These are phyloP conservation scores for Choiromyces venosus DNA, from an alignment of 495 filamentous ascomycete species.

Conservation along the genomic window DNA sequence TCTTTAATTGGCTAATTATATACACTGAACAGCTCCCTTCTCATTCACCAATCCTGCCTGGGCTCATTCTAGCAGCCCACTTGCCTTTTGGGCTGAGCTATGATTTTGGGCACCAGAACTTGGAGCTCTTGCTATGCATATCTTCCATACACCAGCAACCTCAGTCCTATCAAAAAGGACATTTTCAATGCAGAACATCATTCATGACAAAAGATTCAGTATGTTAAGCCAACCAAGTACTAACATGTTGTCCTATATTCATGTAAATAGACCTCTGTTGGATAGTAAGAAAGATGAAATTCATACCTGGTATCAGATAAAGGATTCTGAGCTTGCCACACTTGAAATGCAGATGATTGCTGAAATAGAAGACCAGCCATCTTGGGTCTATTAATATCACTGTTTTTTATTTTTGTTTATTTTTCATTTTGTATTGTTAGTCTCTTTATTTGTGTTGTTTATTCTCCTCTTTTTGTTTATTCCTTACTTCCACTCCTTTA, in stretches of 20 bases:
- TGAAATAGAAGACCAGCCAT: not conserved
- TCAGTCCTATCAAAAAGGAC: constrained; percentile 2
- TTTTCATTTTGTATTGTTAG: not conserved
- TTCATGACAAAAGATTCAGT: constrained; percentile 2
- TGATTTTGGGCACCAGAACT: not conserved
- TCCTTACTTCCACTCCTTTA: not conserved
- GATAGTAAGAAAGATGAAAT: constrained; percentile 1
- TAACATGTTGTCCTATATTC: not conserved
- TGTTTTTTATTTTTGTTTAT: not conserved
- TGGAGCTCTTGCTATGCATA: not conserved
- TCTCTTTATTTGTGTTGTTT: not conserved
- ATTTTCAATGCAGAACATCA: constrained; percentile 3
- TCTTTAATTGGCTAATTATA: not conserved
- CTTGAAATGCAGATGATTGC: not conserved
- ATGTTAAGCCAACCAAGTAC: not conserved
- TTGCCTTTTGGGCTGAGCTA: not conserved
- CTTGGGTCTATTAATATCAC: not conserved
- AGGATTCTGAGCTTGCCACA: not conserved
- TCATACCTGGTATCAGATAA: not conserved
- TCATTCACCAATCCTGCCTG: not conserved
- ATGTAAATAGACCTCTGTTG: constrained; percentile 3
- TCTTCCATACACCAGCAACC: constrained; percentile 5
- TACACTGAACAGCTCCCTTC: not conserved
- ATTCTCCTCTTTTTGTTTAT: not conserved
- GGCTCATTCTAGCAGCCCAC: not conserved